Evolutionary conservation across 495 filamentous ascomycete genomes (phyloP).

Genomic region (Aspergillus egyptiacus): DNA sequence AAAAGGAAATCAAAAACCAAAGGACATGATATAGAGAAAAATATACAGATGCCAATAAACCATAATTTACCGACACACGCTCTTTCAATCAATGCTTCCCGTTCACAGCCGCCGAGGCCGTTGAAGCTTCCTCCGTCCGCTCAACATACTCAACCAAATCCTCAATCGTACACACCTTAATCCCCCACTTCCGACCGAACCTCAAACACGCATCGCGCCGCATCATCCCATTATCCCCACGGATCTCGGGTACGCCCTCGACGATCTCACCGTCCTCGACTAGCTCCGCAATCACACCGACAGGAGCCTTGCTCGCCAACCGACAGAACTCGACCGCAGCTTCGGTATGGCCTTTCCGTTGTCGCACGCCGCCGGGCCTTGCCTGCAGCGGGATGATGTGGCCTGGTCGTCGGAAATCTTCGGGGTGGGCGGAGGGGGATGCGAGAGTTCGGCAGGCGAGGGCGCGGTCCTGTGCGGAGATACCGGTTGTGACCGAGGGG

Average conservation of each 20-base stretch:
- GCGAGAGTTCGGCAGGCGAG: conserved; percentile 78
- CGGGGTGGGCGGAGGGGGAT: conserved; percentile 48
- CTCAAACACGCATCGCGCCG: conserved; percentile 79
- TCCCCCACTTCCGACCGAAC: conserved; percentile 83
- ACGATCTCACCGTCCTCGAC: conserved; percentile 72
- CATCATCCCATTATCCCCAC: conserved; percentile 77
- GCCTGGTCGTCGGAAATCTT: conserved; percentile 73
- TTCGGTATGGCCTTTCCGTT: conserved; percentile 83
- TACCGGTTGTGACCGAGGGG: conserved; percentile 76
- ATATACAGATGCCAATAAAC: not conserved
- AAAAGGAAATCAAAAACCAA: not conserved
- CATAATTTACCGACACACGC: no score
- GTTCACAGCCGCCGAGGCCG: conserved; percentile 22
- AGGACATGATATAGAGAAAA: not conserved
- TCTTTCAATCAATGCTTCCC: conserved; percentile 33
- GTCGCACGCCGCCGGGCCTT: conserved; percentile 70
- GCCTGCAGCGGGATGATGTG: conserved; percentile 87
- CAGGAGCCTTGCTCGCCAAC: conserved; percentile 66
- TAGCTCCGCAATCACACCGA: conserved; percentile 79
- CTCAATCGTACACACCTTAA: conserved; percentile 94
- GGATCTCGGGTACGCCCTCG: conserved; percentile 50
- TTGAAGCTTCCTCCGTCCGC: conserved; percentile 31
- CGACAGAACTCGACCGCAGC: conserved; percentile 84
- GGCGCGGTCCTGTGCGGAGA: conserved; percentile 80
- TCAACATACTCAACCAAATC: conserved; percentile 78